Evolutionary conservation across 192 early-diverging fungal genomes (phyloP).

Genomic region (Coemansia sp.): DNA sequence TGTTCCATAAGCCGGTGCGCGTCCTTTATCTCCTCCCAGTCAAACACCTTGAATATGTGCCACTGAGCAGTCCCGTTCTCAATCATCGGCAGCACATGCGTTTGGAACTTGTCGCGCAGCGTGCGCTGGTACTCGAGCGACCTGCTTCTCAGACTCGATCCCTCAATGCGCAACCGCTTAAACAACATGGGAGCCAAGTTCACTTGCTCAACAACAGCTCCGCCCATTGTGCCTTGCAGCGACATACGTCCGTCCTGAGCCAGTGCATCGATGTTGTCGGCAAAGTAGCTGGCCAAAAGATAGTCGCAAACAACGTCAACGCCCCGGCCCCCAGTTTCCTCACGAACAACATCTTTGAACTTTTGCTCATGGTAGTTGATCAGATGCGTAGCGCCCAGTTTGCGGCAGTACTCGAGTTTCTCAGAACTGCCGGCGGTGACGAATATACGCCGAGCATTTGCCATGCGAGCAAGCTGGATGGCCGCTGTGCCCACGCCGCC

Average conservation of each 20-base stretch:
- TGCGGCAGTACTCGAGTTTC: slow-evolving; percentile 66
- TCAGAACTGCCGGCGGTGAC: slow-evolving; percentile 67
- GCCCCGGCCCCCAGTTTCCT: slow-evolving; percentile 62
- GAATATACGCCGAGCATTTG: slow-evolving; percentile 64
- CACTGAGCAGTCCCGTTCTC: slow-evolving; percentile 52
- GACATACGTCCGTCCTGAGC: slow-evolving; percentile 75
- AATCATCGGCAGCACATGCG: slow-evolving; percentile 57
- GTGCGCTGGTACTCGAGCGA: slow-evolving; percentile 62
- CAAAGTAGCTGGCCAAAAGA: slow-evolving; percentile 63
- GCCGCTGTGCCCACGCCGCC: slow-evolving; percentile 74
- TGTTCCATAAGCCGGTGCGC: slow-evolving; percentile 69
- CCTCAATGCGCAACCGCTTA: slow-evolving; percentile 68
- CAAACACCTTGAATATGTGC: slow-evolving; percentile 61
- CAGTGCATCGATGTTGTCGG: slow-evolving; percentile 54
- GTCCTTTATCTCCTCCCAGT: slow-evolving; percentile 66
- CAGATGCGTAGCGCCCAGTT: slow-evolving; percentile 67
- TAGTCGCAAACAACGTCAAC: slow-evolving; percentile 75
- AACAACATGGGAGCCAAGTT: slow-evolving; percentile 55
- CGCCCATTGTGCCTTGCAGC: slow-evolving; percentile 68
- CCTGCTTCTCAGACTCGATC: slow-evolving; percentile 68
- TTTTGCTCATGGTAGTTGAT: slow-evolving; percentile 76
- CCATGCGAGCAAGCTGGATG: slow-evolving; percentile 73
- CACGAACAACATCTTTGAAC: slow-evolving; percentile 59
- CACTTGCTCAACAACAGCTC: slow-evolving; percentile 28
- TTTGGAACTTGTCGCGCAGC: slow-evolving; percentile 56